Evolutionary conservation across 257 asterid genomes (phyloP).

Genomic region (Ilex aquifolium): DNA sequence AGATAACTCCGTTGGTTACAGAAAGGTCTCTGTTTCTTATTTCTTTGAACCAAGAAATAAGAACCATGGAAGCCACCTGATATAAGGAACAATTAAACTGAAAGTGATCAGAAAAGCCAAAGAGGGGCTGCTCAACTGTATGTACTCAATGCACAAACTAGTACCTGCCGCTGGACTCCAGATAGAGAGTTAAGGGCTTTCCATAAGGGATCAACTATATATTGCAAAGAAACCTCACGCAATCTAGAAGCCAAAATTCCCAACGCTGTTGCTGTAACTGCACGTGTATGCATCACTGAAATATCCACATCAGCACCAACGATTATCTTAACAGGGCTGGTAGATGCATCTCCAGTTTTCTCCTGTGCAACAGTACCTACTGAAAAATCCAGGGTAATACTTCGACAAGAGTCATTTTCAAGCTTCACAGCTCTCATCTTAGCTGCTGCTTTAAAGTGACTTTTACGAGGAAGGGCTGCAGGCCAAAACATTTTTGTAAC

Average conservation of each 20-base stretch:
- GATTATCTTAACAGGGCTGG: slow-evolving; percentile 58
- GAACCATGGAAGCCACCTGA: slow-evolving; percentile 91
- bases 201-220: slow-evolving; percentile 75
- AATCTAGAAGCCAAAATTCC: slow-evolving; percentile 86
- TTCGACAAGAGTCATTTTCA: slow-evolving; percentile 51
- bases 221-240: slow-evolving; percentile 50
- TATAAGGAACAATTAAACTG: slow-evolving; percentile 10
- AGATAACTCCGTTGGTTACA: slow-evolving; percentile 39
- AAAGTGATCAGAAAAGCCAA: neutral
- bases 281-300: slow-evolving; percentile 85
- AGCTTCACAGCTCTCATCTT: slow-evolving; percentile 81
- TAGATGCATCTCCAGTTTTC: slow-evolving; percentile 59
- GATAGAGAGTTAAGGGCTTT: slow-evolving; percentile 73
- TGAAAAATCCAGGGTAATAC: slow-evolving; percentile 34
- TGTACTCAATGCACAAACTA: neutral
- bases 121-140: neutral
- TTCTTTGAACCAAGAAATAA: slow-evolving; percentile 93
- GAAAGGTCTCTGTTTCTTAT: slow-evolving; percentile 31
- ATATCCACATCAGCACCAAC: slow-evolving; percentile 92
- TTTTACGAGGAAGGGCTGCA: slow-evolving; percentile 88
- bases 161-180: slow-evolving; percentile 98
- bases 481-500: slow-evolving; percentile 97
- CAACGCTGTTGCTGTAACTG: slow-evolving; percentile 77
- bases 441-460: slow-evolving; percentile 95
- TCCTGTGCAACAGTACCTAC: slow-evolving; percentile 39